A percentile compares a stretch with the other conserved stretches of the same genome.
These are phyloP conservation scores for Trichopus zeylanicus DNA, from an alignment of 116 monocot genomes.

Conservation along the genomic window DNA sequence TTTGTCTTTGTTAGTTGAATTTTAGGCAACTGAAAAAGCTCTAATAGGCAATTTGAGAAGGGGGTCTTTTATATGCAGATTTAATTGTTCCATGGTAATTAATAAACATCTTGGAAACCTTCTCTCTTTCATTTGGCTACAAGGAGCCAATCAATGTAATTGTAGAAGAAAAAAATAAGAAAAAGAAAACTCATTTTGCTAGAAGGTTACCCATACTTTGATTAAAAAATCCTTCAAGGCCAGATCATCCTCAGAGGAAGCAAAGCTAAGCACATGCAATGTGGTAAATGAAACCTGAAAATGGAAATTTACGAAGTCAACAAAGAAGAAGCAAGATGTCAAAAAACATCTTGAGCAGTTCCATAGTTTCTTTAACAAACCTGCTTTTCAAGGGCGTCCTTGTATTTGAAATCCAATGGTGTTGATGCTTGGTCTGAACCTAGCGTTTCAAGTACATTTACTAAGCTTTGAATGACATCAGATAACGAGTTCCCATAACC, in stretches of 20 bases:
- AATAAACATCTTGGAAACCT: too few relatives aligned
- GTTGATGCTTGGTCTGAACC: conserved; percentile 27
- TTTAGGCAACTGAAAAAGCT: too few relatives aligned
- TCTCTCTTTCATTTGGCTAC: too few relatives aligned
- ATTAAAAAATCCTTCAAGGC: conserved; percentile 66
- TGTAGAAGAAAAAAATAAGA: too few relatives aligned
- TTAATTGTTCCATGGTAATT: too few relatives aligned
- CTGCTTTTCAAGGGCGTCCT: conserved; percentile 82
- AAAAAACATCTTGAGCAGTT: background rate
- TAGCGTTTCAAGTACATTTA: conserved; percentile 64
- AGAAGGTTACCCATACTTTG: conserved; percentile 42
- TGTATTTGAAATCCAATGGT: conserved; percentile 66
- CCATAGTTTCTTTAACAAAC: conserved; percentile 17
- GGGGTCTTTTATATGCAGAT: too few relatives aligned
- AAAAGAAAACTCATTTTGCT: background rate
- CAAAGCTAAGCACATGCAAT: conserved; percentile 79
- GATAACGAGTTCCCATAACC: conserved; percentile 86
- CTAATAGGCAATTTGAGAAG: too few relatives aligned
- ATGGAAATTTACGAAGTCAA: background rate
- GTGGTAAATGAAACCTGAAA: conserved; percentile 64
- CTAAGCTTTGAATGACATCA: conserved; percentile 76
- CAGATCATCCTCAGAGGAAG: conserved; percentile 47
- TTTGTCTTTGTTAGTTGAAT: too few relatives aligned
- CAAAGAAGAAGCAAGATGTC: background rate
- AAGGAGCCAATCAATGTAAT: too few relatives aligned